Evolutionary conservation across 2,329 filamentous ascomycete species (phyloP).

Genomic region (Alternaria atra): DNA sequence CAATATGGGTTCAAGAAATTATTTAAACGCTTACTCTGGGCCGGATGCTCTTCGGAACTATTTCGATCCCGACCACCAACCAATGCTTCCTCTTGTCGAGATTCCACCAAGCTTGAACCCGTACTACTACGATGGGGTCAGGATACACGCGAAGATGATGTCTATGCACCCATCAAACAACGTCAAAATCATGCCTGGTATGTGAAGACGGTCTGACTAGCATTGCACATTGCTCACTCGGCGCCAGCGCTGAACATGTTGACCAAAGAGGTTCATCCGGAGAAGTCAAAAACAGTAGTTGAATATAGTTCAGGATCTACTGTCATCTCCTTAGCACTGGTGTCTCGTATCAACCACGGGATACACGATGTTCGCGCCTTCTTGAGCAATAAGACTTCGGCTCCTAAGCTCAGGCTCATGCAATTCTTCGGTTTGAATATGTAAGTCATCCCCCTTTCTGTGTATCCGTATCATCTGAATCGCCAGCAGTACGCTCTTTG

Average conservation of each 20-base stretch:
- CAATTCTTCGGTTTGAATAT: constrained; percentile 37
- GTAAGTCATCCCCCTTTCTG: constrained; percentile 5
- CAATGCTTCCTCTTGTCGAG: constrained; percentile 69
- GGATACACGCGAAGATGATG: constrained; percentile 73
- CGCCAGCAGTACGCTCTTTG: constrained; percentile 55
- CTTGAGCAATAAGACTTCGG: constrained; percentile 32
- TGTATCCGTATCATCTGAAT: not conserved
- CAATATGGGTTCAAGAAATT: constrained; percentile 21
- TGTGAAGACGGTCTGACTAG: not conserved
- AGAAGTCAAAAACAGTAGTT: constrained; percentile 27
- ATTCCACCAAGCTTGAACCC: constrained; percentile 67
- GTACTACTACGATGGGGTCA: constrained; percentile 65
- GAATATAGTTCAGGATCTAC: constrained; percentile 35
- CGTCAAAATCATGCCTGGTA: constrained; percentile 69
- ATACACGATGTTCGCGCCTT: constrained; percentile 29
- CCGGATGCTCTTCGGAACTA: constrained; percentile 66
- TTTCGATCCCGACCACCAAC: constrained; percentile 66
- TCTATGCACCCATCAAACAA: constrained; percentile 71
- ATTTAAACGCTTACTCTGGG: constrained; percentile 65
- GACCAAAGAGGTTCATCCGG: constrained; percentile 19
- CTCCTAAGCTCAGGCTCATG: constrained; percentile 28
- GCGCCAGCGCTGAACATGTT: constrained; percentile 32
- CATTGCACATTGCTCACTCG: not conserved
- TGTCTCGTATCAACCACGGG: constrained; percentile 30
- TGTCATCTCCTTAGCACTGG: constrained; percentile 32